Evolutionary conservation across 495 filamentous ascomycete genomes (phyloP), one percentile per base, ranked within the genome.

Genomic region (Halenospora varia): DNA sequence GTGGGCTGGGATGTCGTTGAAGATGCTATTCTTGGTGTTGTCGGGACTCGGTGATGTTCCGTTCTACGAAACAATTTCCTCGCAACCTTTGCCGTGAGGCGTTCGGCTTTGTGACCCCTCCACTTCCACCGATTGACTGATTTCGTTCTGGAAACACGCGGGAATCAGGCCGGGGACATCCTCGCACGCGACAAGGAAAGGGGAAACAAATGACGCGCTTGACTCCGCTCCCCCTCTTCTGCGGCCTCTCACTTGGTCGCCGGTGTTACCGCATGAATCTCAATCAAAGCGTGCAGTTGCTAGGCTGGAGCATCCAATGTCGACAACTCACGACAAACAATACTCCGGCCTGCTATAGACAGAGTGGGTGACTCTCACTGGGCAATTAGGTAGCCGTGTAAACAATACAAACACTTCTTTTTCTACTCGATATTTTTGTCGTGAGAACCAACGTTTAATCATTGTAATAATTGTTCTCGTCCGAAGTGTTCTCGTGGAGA

Each of bases 251-350:
- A 46, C 13, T 20, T 46, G 15, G 19, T 19, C 39, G 35, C 41
- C 11, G 0, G 8, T 25, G 50, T 41, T 59, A 59, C 45, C 56
- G 61, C 61, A 63, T 63, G 56, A 63, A 63, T 56, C 20, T 59
- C 55, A 63, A 59, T 39, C 25, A 26, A 56, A 47, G 24, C 53
- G 47, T 56, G 48, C 53, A 56, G 48, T 3, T 49, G 18, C 6
- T 24, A 20, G 47, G 47, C 19, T 6, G 19, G 19, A 3, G 20
- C 23, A 10, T 24, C 29, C 29, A 35, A 35, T 35, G 29, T 35
- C 13, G 29, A 35, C 29, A 49, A 49, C 18, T 19, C 18, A 49
- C 19, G 8, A 6, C 3, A 6, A 6, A 4, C 17, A 15, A 45
- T 45, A 45, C 42, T 45, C 11, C 18, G 18, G 17, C 42, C 8